These are phyloP conservation scores for Penicillium sp. DNA, from an alignment of 2,329 filamentous ascomycete genomes.

Conservation along the genomic window DNA sequence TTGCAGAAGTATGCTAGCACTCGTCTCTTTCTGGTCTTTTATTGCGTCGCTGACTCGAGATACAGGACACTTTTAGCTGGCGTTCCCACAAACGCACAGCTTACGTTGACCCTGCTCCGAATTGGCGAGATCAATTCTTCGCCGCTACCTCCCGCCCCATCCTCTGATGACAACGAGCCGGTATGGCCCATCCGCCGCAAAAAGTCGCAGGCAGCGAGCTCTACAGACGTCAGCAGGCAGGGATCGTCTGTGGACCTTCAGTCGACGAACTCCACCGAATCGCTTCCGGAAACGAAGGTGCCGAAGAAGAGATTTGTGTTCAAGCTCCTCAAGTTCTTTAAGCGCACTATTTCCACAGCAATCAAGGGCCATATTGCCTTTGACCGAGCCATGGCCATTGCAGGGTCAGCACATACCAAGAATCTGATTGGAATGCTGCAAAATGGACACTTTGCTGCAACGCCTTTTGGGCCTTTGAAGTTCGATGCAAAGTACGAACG, in stretches of 20 bases:
- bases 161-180: conserved; percentile 33
- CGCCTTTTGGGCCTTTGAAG: conserved; percentile 65
- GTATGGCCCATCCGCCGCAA: conserved; percentile 35
- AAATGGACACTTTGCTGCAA: conserved; percentile 37
- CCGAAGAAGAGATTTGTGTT: conserved; percentile 41
- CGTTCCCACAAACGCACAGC: conserved; percentile 81
- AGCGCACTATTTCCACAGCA: conserved; percentile 65
- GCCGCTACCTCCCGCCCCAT: conserved; percentile 65
- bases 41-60: background rate
- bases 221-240: conserved; percentile 49
- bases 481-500: conserved; percentile 71
- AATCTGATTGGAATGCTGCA: conserved; percentile 70
- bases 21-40: background rate
- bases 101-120: conserved; percentile 75
- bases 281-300: conserved; percentile 9
- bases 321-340: conserved; percentile 63
- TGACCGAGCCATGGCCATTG: conserved; percentile 67
- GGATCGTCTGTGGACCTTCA: conserved; percentile 27
- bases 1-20: conserved; percentile 54
- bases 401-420: conserved; percentile 61
- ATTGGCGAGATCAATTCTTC: conserved; percentile 79
- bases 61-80: conserved; percentile 67
- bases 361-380: conserved; percentile 69
- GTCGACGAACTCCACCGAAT: background rate
- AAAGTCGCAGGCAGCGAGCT: conserved; percentile 47